A percentile compares a stretch with the other conserved stretches of the same genome.
Conservation (phyloP, 2,329 filamentous ascomycete genomes). For the Aureobasidium subglaciale region DNA sequence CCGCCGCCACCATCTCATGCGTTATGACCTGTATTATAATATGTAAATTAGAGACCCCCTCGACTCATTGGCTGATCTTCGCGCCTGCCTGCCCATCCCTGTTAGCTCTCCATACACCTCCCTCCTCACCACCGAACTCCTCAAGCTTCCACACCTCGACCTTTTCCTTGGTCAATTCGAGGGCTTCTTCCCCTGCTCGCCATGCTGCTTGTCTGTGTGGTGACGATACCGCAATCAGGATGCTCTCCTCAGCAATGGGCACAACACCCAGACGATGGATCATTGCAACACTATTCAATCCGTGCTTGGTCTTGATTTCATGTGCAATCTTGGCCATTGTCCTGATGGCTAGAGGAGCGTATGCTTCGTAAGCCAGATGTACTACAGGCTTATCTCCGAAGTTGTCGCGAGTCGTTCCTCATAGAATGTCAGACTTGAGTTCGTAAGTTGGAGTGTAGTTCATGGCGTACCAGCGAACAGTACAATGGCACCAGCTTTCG, state of each 20-base stretch:
- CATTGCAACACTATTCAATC: constrained; percentile 67
- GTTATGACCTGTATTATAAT: constrained; percentile 24
- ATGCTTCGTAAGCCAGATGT: constrained; percentile 68
- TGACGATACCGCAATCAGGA: constrained; percentile 78
- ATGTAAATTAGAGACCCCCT: background rate
- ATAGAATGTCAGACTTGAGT: background rate
- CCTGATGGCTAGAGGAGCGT: constrained; percentile 60
- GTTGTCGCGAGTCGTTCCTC: constrained; percentile 69
- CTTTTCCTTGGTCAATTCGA: constrained; percentile 76
- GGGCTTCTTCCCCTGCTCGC: constrained; percentile 78
- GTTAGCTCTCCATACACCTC: constrained; percentile 79
- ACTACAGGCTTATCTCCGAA: constrained; percentile 66
- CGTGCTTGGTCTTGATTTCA: constrained; percentile 52
- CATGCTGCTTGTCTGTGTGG: constrained; percentile 80
- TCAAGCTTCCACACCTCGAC: constrained; percentile 97
- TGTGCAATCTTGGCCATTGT: constrained; percentile 61
- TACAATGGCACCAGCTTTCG: constrained; percentile 68
- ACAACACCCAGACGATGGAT: constrained; percentile 79
- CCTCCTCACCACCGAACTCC: constrained; percentile 71
- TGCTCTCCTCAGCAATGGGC: constrained; percentile 86
- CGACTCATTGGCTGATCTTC: constrained; percentile 27
- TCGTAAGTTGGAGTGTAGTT: background rate
- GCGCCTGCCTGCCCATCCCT: constrained; percentile 60
- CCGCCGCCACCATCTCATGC: background rate
- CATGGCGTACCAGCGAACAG: constrained; percentile 60